phyloP scores from a whole-genome alignment of 345 rosid genomes.

The Ceriops decandra region DNA sequence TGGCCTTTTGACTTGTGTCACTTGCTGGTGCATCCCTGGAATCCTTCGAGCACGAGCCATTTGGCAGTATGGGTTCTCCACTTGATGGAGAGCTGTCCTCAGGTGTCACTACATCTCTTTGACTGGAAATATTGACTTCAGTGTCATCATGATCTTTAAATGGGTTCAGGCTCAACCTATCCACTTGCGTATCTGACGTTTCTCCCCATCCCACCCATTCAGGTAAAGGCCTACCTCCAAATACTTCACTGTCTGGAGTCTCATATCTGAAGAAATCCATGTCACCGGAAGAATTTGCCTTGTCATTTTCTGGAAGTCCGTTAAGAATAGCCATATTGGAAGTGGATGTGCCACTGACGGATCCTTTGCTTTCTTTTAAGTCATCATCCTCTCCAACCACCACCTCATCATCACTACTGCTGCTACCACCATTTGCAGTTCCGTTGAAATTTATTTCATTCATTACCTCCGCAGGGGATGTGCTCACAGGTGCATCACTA shows the following conservation, averaged over 20 bases:
- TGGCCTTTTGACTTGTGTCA: slow-evolving; percentile 36
- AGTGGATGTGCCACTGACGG: slow-evolving; percentile 47
- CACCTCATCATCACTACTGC: slow-evolving; percentile 90
- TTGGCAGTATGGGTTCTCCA: slow-evolving; percentile 45
- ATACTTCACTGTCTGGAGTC: slow-evolving; percentile 49
- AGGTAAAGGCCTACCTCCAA: slow-evolving; percentile 50
- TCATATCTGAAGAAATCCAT: slow-evolving; percentile 54
- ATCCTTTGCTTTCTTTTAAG: slow-evolving; percentile 43
- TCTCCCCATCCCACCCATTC: slow-evolving; percentile 95
- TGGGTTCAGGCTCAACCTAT: slow-evolving; percentile 62
- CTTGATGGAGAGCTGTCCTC: slow-evolving; percentile 35
- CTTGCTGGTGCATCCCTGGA: slow-evolving; percentile 37
- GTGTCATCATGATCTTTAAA: slow-evolving; percentile 49
- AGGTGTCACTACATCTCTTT: slow-evolving; percentile 27
- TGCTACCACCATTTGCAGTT: slow-evolving; percentile 53
- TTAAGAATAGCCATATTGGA: slow-evolving; percentile 32
- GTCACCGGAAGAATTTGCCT: slow-evolving; percentile 36
- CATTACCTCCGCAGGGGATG: slow-evolving; percentile 63
- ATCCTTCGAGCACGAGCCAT: slow-evolving; percentile 46
- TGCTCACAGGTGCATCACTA: slow-evolving; percentile 49
- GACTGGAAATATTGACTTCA: slow-evolving; percentile 32
- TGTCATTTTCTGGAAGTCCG: slow-evolving; percentile 34
- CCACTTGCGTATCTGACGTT: slow-evolving; percentile 50
- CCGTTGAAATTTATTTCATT: slow-evolving; percentile 73
- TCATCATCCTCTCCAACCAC: slow-evolving; percentile 75